These are phyloP conservation scores for Sporobolomyces pararoseus DNA, from an alignment of 768 basidiomycete species.

Conservation along the genomic window DNA sequence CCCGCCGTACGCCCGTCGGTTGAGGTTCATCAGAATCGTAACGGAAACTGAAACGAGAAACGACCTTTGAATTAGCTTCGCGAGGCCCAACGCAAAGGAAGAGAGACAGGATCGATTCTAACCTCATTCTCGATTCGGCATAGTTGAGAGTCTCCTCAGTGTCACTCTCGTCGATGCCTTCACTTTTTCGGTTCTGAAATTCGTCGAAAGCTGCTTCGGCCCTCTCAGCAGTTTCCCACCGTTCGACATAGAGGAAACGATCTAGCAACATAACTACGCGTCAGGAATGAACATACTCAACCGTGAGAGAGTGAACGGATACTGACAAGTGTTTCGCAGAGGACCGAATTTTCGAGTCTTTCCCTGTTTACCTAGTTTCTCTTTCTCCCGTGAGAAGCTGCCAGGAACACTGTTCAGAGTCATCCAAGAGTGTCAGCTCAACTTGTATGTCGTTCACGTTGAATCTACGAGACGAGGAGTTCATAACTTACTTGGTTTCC, in stretches of 20 bases:
- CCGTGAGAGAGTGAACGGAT: neutral
- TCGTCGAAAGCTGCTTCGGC: conserved; percentile 12
- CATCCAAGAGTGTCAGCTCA: conserved; percentile 31
- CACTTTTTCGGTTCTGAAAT: conserved; percentile 15
- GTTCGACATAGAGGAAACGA: conserved; percentile 42
- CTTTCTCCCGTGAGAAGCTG: conserved; percentile 36
- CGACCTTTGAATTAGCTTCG: conserved; percentile 18
- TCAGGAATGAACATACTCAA: neutral
- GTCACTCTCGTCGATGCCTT: neutral
- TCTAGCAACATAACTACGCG: conserved; percentile 10
- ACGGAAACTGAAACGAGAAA: conserved; percentile 18
- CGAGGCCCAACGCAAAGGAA: neutral
- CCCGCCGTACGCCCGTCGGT: conserved; percentile 18
- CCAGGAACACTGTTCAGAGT: conserved; percentile 19
- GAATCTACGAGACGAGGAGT: neutral
- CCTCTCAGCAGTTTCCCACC: conserved; percentile 35
- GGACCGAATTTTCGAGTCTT: conserved; percentile 43
- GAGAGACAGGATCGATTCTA: rapidly evolving
- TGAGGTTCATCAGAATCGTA: conserved; percentile 42
- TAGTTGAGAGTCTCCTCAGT: neutral
- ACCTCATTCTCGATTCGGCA: conserved; percentile 43
- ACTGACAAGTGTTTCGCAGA: conserved; percentile 37
- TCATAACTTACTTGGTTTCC: conserved; percentile 58
- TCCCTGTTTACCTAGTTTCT: conserved; percentile 38
- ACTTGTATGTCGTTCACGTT: neutral